Base-by-base conservation (phyloP, 2,329 filamentous ascomycete genomes). In the Fusarium sp. region DNA sequence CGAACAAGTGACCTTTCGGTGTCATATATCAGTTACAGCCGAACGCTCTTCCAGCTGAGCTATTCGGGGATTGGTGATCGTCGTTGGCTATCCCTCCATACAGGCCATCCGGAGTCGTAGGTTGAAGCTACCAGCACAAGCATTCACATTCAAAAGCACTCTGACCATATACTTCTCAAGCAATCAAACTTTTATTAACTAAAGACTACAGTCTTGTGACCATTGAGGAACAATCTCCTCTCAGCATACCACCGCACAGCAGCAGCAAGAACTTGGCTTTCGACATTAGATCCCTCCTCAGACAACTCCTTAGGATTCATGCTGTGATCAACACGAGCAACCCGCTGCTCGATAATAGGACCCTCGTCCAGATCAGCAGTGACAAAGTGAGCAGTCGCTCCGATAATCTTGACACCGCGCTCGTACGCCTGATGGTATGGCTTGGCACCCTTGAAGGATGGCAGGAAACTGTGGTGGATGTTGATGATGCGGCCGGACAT, bases 401-500 rank as follows among this genome's bases (percentile, higher is more conserved):
- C 93, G 63, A 95, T 94, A 76, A 96, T 95, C 88, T 96, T 96
- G 73, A 96, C 93, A 67, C 93, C 93, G 33, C 93, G 89, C 72
- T 95, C 93, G 79, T 93, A 95, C 12, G 93, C 93, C 85, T 96
- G 93, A 82, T 95, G 93, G 83, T 96, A 96, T 7, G 93, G 93
- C 83, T 94, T 94, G 35, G 93, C 93, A 69, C 93, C 93, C 87
- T 96, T 96, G 89, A 96, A 96, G 15, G 88, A 91, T 0, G 93
- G 93, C 86, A 96, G 81, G 88, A 96, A 96, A 75, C 89, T 92
- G 84, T 96, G 93, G 84, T 96, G 93, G 82, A 96, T 95, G 84
- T 96, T 96, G 91, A 96, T 95, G 84, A 96, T 96, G 80, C 90
- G 91, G 65, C 93, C 93, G 56, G 90, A 92, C 93, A 96, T 95